Percentiles rank a stretch among this genome's conserved stretches.
Evolutionary conservation across 1,284 basidiomycete genomes (phyloP).

Genomic region (Hortiboletus rubellus): DNA sequence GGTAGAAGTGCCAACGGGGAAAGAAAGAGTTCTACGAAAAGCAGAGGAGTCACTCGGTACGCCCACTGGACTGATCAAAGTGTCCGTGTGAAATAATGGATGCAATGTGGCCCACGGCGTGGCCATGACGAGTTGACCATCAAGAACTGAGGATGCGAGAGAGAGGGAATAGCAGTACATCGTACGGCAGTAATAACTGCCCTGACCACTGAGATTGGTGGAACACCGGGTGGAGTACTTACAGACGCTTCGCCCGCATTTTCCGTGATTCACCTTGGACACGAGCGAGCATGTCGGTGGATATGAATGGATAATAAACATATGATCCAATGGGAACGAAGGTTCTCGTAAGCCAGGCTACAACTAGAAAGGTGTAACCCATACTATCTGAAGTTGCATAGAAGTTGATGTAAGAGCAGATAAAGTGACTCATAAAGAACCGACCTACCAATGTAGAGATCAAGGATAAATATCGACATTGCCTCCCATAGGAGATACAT

Average conservation of each 20-base stretch:
- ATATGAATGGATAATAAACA: conserved; percentile 96
- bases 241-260: conserved; percentile 37
- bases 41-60: conserved; percentile 26
- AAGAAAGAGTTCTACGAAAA: conserved; percentile 24
- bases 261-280: conserved; percentile 80
- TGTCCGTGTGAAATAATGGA: conserved; percentile 62
- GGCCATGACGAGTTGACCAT: conserved; percentile 99
- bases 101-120: conserved; percentile 69
- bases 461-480: conserved; percentile 72
- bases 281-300: conserved; percentile 89
- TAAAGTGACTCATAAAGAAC: neutral
- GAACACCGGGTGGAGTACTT: conserved; percentile 2
- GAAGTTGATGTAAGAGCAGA: conserved; percentile 3
- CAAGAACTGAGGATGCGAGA: conserved; percentile 74
- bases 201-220: neutral
- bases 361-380: conserved; percentile 91
- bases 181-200: conserved; percentile 87
- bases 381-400: conserved; percentile 78
- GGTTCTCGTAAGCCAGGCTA: conserved; percentile 54
- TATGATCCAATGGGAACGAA: conserved; percentile 83
- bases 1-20: conserved; percentile 27
- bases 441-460: conserved; percentile 83
- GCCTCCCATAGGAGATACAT: conserved; percentile 84
- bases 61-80: conserved; percentile 26
- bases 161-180: conserved; percentile 80